phyloP scores from a whole-genome alignment of 2,329 filamentous ascomycete species.

The Calonectria ilicicola region DNA sequence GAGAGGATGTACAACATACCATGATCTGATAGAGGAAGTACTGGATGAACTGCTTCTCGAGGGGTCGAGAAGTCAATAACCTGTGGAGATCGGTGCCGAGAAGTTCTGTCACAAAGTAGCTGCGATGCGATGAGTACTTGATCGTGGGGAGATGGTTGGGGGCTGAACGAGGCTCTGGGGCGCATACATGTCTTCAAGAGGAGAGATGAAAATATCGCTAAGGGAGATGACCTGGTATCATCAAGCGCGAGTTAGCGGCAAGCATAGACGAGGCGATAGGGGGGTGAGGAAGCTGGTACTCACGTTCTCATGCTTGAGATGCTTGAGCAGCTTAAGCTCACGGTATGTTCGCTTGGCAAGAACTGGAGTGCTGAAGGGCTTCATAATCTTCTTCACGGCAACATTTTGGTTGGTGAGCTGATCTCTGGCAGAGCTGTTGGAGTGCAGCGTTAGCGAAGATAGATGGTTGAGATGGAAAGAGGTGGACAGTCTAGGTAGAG shows the following conservation, averaged over 20 bases:
- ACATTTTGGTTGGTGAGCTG: constrained; percentile 97
- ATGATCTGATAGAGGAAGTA: constrained; percentile 99
- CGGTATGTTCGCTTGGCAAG: constrained; percentile 97
- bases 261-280: neutral
- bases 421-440: constrained; percentile 88
- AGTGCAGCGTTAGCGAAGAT: constrained; percentile 13
- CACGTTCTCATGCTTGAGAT: constrained; percentile 96
- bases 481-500: neutral
- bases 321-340: constrained; percentile 97
- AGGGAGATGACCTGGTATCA: constrained; percentile 86
- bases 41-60: constrained; percentile 99
- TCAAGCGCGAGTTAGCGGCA: constrained; percentile 16
- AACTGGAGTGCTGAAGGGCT: constrained; percentile 99
- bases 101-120: constrained; percentile 98
- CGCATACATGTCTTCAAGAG: constrained; percentile 94
- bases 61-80: constrained; percentile 90
- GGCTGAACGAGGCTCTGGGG: constrained; percentile 25
- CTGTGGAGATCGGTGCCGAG: constrained; percentile 97
- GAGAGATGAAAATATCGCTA: constrained; percentile 99
- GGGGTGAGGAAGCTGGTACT: constrained; percentile 29
- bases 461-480: constrained; percentile 3
- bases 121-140: constrained; percentile 52
- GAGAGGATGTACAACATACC: constrained; percentile 65
- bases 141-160: constrained; percentile 18
- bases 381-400: constrained; percentile 99